Percentiles rank a stretch among this genome's conserved stretches.
Conservation (phyloP, 1,284 basidiomycete species). For the Cryptococcus sp. region DNA sequence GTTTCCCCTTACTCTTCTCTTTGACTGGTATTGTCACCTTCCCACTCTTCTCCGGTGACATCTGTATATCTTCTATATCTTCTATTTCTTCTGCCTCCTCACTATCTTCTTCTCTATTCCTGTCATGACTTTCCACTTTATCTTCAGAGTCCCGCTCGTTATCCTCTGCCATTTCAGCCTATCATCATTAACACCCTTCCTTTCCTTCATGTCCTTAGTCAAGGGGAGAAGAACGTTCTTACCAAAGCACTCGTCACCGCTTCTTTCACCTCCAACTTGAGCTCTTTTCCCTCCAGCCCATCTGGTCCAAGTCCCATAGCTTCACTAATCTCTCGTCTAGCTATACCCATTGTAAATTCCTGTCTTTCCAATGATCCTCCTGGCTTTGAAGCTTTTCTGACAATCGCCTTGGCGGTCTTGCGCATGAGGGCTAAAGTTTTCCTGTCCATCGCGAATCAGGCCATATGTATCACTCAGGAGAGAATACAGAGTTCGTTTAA, state of each 20-base stretch:
- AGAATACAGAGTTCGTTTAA: too few relatives aligned
- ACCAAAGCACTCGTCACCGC: conserved; percentile 41
- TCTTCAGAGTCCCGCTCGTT: background rate
- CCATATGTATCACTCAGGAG: too few relatives aligned
- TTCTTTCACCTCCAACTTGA: conserved; percentile 43
- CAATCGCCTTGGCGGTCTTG: conserved; percentile 5
- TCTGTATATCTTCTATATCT: too few relatives aligned
- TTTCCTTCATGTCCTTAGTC: background rate
- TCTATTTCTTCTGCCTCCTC: too few relatives aligned
- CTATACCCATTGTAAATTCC: conserved; percentile 28
- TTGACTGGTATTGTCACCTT: background rate
- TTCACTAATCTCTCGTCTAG: conserved; percentile 18
- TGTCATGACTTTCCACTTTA: too few relatives aligned
- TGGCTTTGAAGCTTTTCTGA: conserved; percentile 17
- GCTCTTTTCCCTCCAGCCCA: conserved; percentile 15
- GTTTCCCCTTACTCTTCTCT: background rate
- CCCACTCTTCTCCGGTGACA: background rate
- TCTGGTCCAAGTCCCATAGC: conserved; percentile 21
- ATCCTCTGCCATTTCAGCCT: background rate
- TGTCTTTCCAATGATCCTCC: conserved; percentile 25
- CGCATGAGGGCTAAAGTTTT: too few relatives aligned
- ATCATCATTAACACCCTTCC: background rate
- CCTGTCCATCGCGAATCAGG: too few relatives aligned
- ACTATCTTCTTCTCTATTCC: too few relatives aligned
- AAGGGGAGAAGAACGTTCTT: background rate